Evolutionary conservation across 805 yeast species (phyloP).

Genomic region (Starmerella bacillaris): DNA sequence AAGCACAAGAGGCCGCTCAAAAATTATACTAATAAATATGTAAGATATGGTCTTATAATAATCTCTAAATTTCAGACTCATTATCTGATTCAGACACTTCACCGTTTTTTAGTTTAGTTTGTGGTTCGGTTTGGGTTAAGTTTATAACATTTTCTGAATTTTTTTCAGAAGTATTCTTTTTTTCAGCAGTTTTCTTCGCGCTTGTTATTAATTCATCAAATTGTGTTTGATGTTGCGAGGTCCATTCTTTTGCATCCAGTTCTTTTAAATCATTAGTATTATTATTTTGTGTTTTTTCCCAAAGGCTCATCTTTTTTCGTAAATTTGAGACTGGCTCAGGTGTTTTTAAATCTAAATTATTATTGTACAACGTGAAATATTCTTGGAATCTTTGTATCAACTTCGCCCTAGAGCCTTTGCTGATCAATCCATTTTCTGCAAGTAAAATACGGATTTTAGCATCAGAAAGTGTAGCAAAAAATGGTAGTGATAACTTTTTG

Average conservation of each 20-base stretch:
- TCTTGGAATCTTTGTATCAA: slow-evolving; percentile 59
- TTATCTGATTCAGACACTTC: too few species aligned
- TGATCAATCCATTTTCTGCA: slow-evolving; percentile 35
- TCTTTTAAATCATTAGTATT: slow-evolving; percentile 7
- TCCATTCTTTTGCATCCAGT: slow-evolving; percentile 10
- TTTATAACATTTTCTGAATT: too few species aligned
- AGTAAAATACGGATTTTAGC: slow-evolving; percentile 46
- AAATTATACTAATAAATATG: too few species aligned
- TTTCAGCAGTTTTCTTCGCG: slow-evolving; percentile 5
- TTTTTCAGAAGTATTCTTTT: not conserved
- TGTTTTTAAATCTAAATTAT: slow-evolving; percentile 53
- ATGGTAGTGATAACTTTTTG: slow-evolving; percentile 29
- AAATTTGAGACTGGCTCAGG: slow-evolving; percentile 45
- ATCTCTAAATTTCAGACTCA: too few species aligned
- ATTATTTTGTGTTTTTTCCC: slow-evolving; percentile 14
- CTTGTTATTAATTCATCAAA: slow-evolving; percentile 12
- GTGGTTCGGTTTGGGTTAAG: too few species aligned
- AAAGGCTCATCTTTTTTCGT: slow-evolving; percentile 32
- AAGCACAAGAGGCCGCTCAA: too few species aligned
- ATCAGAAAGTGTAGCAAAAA: slow-evolving; percentile 40
- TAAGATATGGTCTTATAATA: too few species aligned
- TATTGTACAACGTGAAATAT: slow-evolving; percentile 59
- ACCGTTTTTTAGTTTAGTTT: too few species aligned
- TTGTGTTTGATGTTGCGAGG: slow-evolving; percentile 13
- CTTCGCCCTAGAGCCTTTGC: slow-evolving; percentile 43